These are phyloP conservation scores for Haplosporangium sp. DNA, from an alignment of 371 early-diverging fungal genomes.

Conservation along the genomic window DNA sequence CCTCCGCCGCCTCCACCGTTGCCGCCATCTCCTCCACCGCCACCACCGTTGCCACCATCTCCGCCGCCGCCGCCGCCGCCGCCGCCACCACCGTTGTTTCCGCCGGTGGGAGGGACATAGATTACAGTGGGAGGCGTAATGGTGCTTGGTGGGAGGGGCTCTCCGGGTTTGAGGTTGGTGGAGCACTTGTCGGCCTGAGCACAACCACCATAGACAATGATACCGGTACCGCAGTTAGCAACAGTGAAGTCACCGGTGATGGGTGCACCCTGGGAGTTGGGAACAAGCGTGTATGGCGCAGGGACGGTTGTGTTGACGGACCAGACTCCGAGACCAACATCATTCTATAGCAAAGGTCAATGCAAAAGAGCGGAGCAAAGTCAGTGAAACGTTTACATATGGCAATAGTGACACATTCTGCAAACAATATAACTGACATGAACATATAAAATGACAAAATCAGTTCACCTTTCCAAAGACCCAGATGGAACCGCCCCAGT, in stretches of 20 bases:
- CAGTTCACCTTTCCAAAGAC: slow-evolving; percentile 60
- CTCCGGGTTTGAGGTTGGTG: slow-evolving; percentile 39
- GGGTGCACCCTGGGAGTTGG: slow-evolving; percentile 44
- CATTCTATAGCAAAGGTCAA: slow-evolving; percentile 31
- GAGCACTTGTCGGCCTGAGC: slow-evolving; percentile 23
- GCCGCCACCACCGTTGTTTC: slow-evolving; percentile 18
- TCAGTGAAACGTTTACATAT: too few relatives aligned
- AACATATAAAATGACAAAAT: background rate
- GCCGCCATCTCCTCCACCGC: background rate
- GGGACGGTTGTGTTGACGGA: slow-evolving; percentile 23
- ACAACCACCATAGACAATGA: slow-evolving; percentile 44
- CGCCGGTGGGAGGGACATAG: slow-evolving; percentile 23
- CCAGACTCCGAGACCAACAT: slow-evolving; percentile 51
- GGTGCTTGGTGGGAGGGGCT: slow-evolving; percentile 26
- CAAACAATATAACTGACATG: background rate
- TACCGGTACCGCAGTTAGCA: slow-evolving; percentile 45
- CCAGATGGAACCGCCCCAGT: slow-evolving; percentile 27
- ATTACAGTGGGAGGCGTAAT: slow-evolving; percentile 35
- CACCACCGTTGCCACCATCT: slow-evolving; percentile 1
- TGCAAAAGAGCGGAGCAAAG: background rate
- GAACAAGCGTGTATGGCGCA: slow-evolving; percentile 36
- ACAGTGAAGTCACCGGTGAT: slow-evolving; percentile 26
- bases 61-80: background rate
- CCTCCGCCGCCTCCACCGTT: slow-evolving; percentile 1
- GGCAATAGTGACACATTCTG: background rate